These are phyloP conservation scores for Serpula lacrymans DNA, from an alignment of 768 basidiomycete genomes.

Conservation along the genomic window DNA sequence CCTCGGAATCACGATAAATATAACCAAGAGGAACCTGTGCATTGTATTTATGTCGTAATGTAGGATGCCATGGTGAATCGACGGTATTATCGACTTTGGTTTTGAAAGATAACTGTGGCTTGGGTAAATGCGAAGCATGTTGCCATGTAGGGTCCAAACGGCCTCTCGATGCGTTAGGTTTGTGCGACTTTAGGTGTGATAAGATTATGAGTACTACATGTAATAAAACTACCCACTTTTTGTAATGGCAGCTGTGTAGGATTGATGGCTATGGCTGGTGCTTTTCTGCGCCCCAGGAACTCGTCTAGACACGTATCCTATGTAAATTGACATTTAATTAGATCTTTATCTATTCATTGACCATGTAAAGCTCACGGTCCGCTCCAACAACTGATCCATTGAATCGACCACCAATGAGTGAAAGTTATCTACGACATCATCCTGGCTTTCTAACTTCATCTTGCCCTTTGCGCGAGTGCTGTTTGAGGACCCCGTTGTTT, in stretches of 20 bases:
- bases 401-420: conserved; percentile 73
- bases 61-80: conserved; percentile 60
- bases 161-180: conserved; percentile 33
- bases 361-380: conserved; percentile 52
- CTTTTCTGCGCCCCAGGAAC: conserved; percentile 65
- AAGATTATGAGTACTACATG: no score
- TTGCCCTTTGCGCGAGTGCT: conserved; percentile 48
- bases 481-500: conserved; percentile 36
- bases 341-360: not conserved
- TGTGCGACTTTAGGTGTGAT: no score
- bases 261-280: conserved; percentile 60
- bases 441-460: conserved; percentile 56
- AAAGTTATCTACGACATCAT: conserved; percentile 85
- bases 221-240: conserved; percentile 3
- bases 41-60: conserved; percentile 74
- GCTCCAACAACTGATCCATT: conserved; percentile 83
- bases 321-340: not conserved
- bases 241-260: conserved; percentile 24
- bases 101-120: conserved; percentile 80
- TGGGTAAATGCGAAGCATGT: conserved; percentile 71
- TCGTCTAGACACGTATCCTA: conserved; percentile 86
- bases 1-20: conserved; percentile 36
- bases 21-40: conserved; percentile 82
- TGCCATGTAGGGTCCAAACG: conserved; percentile 60
- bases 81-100: conserved; percentile 55